phyloP scores from a whole-genome alignment of 1,284 basidiomycete genomes.

The Tilletia walkeri region DNA sequence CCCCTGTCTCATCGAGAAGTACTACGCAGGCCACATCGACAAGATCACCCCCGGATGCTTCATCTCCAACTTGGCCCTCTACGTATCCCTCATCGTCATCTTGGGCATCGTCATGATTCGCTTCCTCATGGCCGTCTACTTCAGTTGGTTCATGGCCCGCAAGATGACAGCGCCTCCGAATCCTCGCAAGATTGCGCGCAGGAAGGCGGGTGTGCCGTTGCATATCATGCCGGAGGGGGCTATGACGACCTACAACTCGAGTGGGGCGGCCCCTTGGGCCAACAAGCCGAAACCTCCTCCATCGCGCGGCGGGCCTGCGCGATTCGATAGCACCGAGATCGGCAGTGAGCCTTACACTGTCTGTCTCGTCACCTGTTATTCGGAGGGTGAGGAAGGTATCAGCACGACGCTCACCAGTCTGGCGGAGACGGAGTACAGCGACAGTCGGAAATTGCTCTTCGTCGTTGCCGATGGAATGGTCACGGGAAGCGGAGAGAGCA shows the following conservation, averaged over 20 bases:
- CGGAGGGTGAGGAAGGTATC: conserved; percentile 89
- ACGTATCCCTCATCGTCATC: conserved; percentile 86
- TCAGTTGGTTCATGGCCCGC: conserved; percentile 94
- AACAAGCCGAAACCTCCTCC: conserved; percentile 41
- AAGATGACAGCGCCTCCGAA: conserved; percentile 56
- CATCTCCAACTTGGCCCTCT: conserved; percentile 83
- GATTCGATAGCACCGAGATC: conserved; percentile 39
- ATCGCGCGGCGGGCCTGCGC: conserved; percentile 31
- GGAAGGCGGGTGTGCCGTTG: conserved; percentile 72
- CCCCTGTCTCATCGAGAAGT: conserved; percentile 46
- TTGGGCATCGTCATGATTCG: conserved; percentile 83
- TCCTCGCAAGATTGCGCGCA: conserved; percentile 62
- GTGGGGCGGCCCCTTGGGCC: conserved; percentile 85
- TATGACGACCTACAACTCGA: conserved; percentile 79
- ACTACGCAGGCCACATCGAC: conserved; percentile 83
- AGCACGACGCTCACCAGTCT: conserved; percentile 90
- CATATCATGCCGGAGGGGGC: conserved; percentile 92
- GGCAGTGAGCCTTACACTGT: conserved; percentile 79
- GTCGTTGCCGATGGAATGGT: conserved; percentile 99
- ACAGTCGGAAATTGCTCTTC: conserved; percentile 85
- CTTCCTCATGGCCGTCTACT: conserved; percentile 92
- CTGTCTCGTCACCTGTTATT: conserved; percentile 95
- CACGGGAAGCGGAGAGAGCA: conserved; percentile 90
- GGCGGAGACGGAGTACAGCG: conserved; percentile 83
- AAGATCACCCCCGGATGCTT: conserved; percentile 96